phyloP scores from a whole-genome alignment of 306 rosid genomes.

The Quercus mongolica region DNA sequence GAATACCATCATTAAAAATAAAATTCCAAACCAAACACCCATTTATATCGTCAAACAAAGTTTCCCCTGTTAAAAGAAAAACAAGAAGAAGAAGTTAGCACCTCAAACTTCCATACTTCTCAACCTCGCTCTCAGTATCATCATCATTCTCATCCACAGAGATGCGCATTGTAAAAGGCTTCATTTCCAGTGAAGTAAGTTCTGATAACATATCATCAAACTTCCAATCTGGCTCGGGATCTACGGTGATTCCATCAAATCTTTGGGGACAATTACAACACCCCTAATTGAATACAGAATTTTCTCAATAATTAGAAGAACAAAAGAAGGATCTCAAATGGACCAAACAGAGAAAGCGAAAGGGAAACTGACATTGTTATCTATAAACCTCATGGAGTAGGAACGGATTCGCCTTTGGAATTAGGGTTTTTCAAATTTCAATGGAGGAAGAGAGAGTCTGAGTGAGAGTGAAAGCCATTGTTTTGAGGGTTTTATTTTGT shows the following conservation, averaged over 20 bases:
- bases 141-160: constrained; percentile 47
- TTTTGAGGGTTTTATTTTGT: too few relatives aligned
- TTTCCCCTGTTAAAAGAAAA: constrained; percentile 22
- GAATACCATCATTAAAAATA: constrained; percentile 8
- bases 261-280: constrained; percentile 37
- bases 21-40: background rate
- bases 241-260: constrained; percentile 37
- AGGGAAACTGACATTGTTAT: too few relatives aligned
- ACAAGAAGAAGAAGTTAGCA: constrained; percentile 1
- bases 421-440: too few relatives aligned
- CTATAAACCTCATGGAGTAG: too few relatives aligned
- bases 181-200: constrained; percentile 55
- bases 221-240: constrained; percentile 79
- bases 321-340: background rate
- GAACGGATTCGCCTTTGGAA: too few relatives aligned
- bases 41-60: background rate
- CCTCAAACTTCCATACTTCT: constrained; percentile 29
- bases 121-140: constrained; percentile 35
- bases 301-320: background rate
- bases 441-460: too few relatives aligned
- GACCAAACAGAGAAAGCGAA: too few relatives aligned
- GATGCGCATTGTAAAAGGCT: constrained; percentile 50
- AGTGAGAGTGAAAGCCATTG: too few relatives aligned
- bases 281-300: constrained; percentile 35
- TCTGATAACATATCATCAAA: constrained; percentile 57